Conservation (phyloP, 1,284 basidiomycete genomes). For the Cutaneotrichosporon dermatis region DNA sequence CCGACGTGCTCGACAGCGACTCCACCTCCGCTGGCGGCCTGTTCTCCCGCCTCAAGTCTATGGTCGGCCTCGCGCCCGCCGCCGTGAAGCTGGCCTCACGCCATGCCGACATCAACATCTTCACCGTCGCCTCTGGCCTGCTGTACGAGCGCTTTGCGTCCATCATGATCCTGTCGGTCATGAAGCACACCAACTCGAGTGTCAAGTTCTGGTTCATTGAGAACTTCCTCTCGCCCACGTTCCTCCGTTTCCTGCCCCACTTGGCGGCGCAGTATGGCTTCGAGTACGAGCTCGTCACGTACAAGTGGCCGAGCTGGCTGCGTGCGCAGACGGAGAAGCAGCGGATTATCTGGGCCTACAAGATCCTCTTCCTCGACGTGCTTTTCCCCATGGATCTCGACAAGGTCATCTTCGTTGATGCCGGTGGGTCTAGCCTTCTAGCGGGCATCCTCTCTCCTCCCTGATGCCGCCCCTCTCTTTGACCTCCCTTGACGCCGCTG, state of each 20-base stretch:
- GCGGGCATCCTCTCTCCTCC: no score
- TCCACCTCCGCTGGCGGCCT: conserved; percentile 14
- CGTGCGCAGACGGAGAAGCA: conserved; percentile 96
- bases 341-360: conserved; percentile 99
- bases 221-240: conserved; percentile 96
- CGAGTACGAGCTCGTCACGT: conserved; percentile 90
- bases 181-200: conserved; percentile 83
- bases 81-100: conserved; percentile 34
- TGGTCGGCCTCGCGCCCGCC: conserved; percentile 34
- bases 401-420: conserved; percentile 98
- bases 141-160: conserved; percentile 97
- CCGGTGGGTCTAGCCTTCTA: conserved; percentile 44
- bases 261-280: conserved; percentile 85
- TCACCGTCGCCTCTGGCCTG: conserved; percentile 94
- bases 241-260: conserved; percentile 93
- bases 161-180: conserved; percentile 95
- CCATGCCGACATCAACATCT: conserved; percentile 90
- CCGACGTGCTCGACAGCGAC: conserved; percentile 63
- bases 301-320: conserved; percentile 98
- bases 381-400: conserved; percentile 97
- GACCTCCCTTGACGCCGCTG: no score
- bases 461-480: no score
- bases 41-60: conserved; percentile 35
- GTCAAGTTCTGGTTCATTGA: conserved; percentile 99
- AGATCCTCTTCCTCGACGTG: conserved; percentile 97